Percentiles rank a stretch among this genome's conserved stretches.
Evolutionary conservation across 768 basidiomycete genomes (phyloP).

Genomic region (Rhizopogon sp.): DNA sequence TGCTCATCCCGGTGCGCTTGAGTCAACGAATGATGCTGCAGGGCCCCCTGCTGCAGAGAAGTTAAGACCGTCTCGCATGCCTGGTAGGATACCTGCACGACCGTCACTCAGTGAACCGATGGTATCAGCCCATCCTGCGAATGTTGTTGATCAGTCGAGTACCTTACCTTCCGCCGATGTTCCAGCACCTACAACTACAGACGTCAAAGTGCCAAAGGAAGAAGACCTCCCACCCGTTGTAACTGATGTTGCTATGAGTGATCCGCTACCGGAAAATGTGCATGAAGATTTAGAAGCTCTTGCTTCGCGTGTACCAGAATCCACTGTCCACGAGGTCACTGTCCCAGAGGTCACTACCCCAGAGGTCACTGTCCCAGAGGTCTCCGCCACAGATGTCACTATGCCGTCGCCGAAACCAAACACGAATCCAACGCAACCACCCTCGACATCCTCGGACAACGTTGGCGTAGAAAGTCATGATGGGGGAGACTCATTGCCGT

Average conservation of each 20-base stretch:
- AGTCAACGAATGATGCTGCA: background rate
- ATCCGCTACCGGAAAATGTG: background rate
- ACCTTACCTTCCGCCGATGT: background rate
- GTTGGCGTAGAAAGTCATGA: background rate
- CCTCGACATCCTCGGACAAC: background rate
- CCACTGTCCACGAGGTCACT: background rate
- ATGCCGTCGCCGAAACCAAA: background rate
- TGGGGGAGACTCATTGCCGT: too few species aligned
- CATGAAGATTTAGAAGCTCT: background rate
- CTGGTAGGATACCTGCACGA: background rate
- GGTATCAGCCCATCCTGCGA: background rate
- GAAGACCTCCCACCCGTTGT: background rate
- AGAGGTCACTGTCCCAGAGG: background rate
- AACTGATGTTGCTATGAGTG: background rate
- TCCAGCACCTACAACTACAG: background rate
- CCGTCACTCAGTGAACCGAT: background rate
- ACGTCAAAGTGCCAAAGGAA: background rate
- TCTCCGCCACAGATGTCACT: background rate
- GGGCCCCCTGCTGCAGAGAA: background rate
- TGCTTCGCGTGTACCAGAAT: too few species aligned
- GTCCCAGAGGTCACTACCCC: background rate
- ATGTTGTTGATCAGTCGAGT: background rate
- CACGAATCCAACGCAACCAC: background rate
- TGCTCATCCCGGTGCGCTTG: background rate
- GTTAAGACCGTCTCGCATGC: background rate